Conservation (phyloP, 78 protist species). For the Dictyostelium intermedium region DNA sequence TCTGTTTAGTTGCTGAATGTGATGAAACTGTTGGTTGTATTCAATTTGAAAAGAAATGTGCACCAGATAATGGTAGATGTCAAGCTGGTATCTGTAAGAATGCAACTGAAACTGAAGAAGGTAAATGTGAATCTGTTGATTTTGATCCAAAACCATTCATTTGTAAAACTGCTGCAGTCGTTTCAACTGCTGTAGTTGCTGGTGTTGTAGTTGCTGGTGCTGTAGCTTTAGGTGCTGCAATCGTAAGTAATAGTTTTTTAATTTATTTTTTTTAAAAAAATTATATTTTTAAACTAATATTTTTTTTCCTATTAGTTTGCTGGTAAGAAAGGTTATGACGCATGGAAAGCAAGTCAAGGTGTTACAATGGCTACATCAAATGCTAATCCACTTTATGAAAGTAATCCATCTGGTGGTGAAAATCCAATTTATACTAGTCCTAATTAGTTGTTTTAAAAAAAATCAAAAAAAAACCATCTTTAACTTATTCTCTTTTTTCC, state of each 20-base stretch:
- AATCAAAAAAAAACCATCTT: not conserved
- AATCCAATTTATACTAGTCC: conserved; percentile 14
- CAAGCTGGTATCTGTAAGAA: conserved; percentile 12
- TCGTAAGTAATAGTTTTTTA: not conserved
- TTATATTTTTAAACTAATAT: too few species aligned
- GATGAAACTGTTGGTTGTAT: conserved; percentile 25
- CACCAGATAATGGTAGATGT: conserved; percentile 13
- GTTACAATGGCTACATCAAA: conserved; percentile 32
- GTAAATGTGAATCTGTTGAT: conserved; percentile 1
- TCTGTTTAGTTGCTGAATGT: conserved; percentile 16
- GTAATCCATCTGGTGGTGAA: conserved; percentile 28
- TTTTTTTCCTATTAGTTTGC: not conserved
- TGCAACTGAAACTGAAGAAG: not conserved
- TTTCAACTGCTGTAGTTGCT: conserved; percentile 15
- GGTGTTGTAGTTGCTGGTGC: conserved; percentile 53
- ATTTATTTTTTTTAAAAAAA: too few species aligned
- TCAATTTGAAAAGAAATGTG: conserved; percentile 1
- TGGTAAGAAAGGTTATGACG: conserved; percentile 8
- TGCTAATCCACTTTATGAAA: conserved; percentile 51
- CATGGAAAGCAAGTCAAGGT: not conserved
- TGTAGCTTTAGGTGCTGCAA: not conserved
- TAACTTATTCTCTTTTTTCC: not conserved
- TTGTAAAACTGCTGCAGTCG: conserved; percentile 16
- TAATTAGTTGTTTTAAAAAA: not conserved
- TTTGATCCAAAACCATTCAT: conserved; percentile 21